Evolutionary conservation across 108 stramenopile genomes (phyloP), one percentile per base, ranked within the genome.

Genomic region (Nannochloropsis gaditana): DNA sequence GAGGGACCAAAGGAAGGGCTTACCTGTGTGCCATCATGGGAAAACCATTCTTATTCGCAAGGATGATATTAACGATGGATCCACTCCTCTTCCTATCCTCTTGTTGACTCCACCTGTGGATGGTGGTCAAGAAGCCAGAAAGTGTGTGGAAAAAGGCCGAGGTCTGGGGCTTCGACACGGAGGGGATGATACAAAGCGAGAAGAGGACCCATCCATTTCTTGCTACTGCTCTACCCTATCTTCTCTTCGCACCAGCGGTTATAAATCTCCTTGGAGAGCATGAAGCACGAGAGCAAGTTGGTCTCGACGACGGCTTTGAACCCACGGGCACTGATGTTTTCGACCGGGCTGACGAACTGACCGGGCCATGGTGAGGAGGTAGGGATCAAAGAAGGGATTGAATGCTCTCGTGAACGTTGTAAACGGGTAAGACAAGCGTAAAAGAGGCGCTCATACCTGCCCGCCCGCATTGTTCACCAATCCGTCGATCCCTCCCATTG

Each of bases 391-490:
- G 31, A 31, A 31, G 31, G 31, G 31, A 31, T 31, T 31, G 31
- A 31, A 31, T 31, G 31, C 31, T 31, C 31, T 31, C 31, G 31
- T 31, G 31, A 31, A 31, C 31, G 0, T 31, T 31, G 31, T 31
- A 31, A 31, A 31, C 31, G 31, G 31, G 31, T 31, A 31, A 31
- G 31, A 31, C 31, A 31, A 31, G 31, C 31, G 31, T 31, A 31
- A 0, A 31, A 31, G 31, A 31, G 31, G 31, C 31, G 31, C 31
- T 31, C 31, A 0, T 31, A 31, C 31, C 82, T 90, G 89, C 5
- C 95, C 94, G 43, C 94, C 95, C 43, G 94, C 93, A 86, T 95
- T 95, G 85, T 95, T 95, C 9, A 95, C 93, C 45, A 95, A 83
- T 9, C 93, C 86, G 84, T 95, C 88, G n/a, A 95, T 85, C 43